Base-by-base conservation (phyloP, 1,139 yeast genomes). In the Debaryomycetaceae sp. region DNA sequence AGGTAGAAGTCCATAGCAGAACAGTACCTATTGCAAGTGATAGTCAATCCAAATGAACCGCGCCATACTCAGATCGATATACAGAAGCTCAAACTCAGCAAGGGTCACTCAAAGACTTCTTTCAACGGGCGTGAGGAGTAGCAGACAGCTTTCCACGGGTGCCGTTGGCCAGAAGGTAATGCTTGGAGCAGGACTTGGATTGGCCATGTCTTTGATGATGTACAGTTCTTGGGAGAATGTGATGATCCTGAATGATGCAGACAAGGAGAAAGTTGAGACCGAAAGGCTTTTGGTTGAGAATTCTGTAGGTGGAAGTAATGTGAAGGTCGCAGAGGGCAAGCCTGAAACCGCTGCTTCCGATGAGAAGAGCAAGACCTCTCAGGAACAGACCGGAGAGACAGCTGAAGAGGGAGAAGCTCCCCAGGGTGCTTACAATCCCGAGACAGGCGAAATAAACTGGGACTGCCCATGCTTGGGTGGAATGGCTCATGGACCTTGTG, bases 391-490 rank as follows among this genome's bases (percentile, higher is more conserved):
- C 11, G 24, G 7, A 8, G 55, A 48, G 27, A 51, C 43, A 8
- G 54, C 44, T 20, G 56, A 44, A 13, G 49, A 49, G 17, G 54
- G 57, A 22, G 74, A 66, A 50, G 59, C 50, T 42, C 56, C 60
- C 37, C 71, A 67, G 47, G 60, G 66, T 38, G 89, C 99, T 3
- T 93, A 83, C 70, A 83, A 93, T 69, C 98, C 98, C 40, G 97
- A 88, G 58, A 93, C 99, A 6, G 99, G 99, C 36, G 99, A 93
- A 66, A 95, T 95, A 68, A 93, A 95, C 81, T 95, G 99, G 99
- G 99, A 95, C 62, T 95, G 99, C 66, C 97, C 99, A n/a, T 95
- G 99, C 70, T 76, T 95, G 48, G 99, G 99, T 37, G 99, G 99
- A 42, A 93, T 93, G 98, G 98, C 99, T 38, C 78, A 90, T 52